These are phyloP conservation scores for Fraxinus excelsior DNA, from an alignment of 257 asterid species.

Conservation along the genomic window DNA sequence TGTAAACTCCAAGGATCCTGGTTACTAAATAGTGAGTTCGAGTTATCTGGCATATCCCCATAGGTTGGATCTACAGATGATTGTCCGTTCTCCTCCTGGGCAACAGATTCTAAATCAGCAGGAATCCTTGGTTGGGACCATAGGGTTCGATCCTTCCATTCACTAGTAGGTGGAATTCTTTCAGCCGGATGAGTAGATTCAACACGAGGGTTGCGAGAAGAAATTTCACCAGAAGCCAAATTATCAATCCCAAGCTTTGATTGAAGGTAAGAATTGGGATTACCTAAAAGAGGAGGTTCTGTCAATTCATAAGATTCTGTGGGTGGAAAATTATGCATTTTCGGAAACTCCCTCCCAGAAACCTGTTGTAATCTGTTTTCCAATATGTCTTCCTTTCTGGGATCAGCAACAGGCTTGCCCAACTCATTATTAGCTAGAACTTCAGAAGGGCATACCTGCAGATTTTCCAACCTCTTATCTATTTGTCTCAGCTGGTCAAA, in stretches of 20 bases:
- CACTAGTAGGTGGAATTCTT: conserved; percentile 37
- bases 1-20: conserved; percentile 86
- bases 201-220: conserved; percentile 30
- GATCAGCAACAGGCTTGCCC: conserved; percentile 37
- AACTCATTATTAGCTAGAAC: conserved; percentile 38
- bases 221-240: conserved; percentile 36
- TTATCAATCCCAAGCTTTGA: conserved; percentile 36
- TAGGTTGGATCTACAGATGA: conserved; percentile 47
- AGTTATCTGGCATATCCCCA: conserved; percentile 48
- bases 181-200: conserved; percentile 43
- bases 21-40: conserved; percentile 62
- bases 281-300: conserved; percentile 37
- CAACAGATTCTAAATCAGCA: conserved; percentile 43
- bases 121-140: conserved; percentile 46
- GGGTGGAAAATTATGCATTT: conserved; percentile 31
- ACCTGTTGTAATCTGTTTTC: conserved; percentile 37
- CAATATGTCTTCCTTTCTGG: conserved; percentile 35
- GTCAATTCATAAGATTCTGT: conserved; percentile 47
- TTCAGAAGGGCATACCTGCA: conserved; percentile 59
- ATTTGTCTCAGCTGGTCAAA: conserved; percentile 62
- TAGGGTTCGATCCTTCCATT: conserved; percentile 50
- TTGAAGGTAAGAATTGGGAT: conserved; percentile 35
- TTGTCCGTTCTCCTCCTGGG: conserved; percentile 34
- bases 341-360: conserved; percentile 36
- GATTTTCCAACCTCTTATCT: conserved; percentile 71